These are phyloP conservation scores for Yamadazyma kitorensis DNA, from an alignment of 805 yeast genomes.

Conservation along the genomic window DNA sequence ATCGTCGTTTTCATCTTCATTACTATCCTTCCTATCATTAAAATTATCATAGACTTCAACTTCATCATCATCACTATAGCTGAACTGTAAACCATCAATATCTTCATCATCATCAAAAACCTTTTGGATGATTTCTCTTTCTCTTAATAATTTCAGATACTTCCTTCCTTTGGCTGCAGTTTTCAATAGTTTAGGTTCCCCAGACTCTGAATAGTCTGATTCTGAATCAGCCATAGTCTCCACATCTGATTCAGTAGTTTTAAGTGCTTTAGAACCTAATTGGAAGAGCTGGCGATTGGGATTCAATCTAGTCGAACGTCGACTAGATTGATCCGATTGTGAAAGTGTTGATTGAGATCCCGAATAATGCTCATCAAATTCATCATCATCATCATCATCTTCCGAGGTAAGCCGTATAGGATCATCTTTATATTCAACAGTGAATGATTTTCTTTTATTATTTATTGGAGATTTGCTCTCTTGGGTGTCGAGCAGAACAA, in stretches of 20 bases:
- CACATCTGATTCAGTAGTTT: constrained; percentile 2
- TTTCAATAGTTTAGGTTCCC: neutral
- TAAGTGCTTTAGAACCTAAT: too few species aligned
- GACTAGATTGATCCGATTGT: too few species aligned
- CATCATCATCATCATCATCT: too few species aligned
- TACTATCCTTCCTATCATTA: neutral
- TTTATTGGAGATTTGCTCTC: too few species aligned
- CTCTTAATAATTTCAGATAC: constrained; percentile 4
- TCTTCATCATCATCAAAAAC: constrained; percentile 4
- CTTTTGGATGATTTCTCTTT: constrained; percentile 2
- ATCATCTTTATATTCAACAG: too few species aligned
- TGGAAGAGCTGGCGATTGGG: too few species aligned
- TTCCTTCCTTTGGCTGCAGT: neutral
- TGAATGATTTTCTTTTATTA: too few species aligned
- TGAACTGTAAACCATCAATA: neutral
- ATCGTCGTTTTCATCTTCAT: neutral
- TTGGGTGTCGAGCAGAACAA: too few species aligned
- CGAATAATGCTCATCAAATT: too few species aligned
- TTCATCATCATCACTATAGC: neutral
- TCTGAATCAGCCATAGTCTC: constrained; percentile 6
- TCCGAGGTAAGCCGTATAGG: too few species aligned
- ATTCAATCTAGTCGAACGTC: too few species aligned
- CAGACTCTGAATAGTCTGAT: constrained; percentile 5
- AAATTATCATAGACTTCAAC: neutral
- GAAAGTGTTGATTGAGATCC: too few species aligned